Percentiles rank a stretch among this genome's conserved stretches.
phyloP scores from a whole-genome alignment of 257 asterid species.

The Solanum clarkiae region DNA sequence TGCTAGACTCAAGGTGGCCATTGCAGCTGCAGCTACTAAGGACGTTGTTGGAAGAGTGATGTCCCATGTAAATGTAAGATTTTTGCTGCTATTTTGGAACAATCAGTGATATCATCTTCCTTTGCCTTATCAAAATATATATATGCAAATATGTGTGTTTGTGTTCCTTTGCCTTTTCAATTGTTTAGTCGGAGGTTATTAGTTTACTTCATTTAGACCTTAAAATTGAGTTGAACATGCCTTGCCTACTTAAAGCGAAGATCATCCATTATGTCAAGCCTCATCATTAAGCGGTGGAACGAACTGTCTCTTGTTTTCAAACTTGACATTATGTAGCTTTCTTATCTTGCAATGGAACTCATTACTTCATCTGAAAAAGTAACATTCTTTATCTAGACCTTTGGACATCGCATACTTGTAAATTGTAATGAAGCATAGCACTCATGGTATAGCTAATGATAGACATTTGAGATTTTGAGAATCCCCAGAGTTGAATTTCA shows the following conservation, averaged over 20 bases:
- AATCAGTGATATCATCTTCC: not conserved
- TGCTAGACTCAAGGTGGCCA: slow-evolving; percentile 85
- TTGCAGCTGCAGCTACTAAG: slow-evolving; percentile 83
- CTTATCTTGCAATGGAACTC: not conserved
- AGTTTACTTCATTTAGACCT: not conserved
- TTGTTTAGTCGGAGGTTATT: not conserved
- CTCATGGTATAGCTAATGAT: not conserved
- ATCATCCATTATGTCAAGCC: not conserved
- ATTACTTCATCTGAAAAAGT: not conserved
- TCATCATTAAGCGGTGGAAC: not conserved
- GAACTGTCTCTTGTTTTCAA: not conserved
- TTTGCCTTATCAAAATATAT: not conserved
- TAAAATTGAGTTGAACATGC: not conserved
- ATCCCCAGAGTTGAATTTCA: not conserved
- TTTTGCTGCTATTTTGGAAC: not conserved
- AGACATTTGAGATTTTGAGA: not conserved
- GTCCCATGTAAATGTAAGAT: slow-evolving; percentile 57
- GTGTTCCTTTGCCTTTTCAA: not conserved
- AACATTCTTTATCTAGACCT: not conserved
- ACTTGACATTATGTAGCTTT: not conserved
- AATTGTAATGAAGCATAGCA: not conserved
- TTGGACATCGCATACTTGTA: not conserved
- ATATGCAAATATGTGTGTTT: not conserved
- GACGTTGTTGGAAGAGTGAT: slow-evolving; percentile 86
- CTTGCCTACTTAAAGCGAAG: not conserved